Conservation (phyloP, 805 yeast species). For the Debaryomyces hansenii region DNA sequence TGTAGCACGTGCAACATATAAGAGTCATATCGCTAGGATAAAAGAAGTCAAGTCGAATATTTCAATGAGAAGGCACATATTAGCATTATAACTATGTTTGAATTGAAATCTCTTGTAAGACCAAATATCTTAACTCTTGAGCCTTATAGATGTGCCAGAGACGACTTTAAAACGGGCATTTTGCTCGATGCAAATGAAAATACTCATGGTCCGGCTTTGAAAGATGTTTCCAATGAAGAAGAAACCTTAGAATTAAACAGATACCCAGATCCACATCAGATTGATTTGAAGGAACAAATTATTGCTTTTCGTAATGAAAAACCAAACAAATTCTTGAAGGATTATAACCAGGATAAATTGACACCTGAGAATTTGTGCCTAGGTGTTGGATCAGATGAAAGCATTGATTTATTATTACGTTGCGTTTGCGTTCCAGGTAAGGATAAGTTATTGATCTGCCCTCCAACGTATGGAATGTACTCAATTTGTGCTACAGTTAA, state of each 20-base stretch:
- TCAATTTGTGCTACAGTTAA: constrained; percentile 86
- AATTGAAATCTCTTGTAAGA: constrained; percentile 62
- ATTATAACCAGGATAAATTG: constrained; percentile 21
- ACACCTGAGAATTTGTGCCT: constrained; percentile 74
- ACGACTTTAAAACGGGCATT: constrained; percentile 86
- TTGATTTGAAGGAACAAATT: constrained; percentile 68
- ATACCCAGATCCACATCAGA: constrained; percentile 96
- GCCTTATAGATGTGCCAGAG: constrained; percentile 97
- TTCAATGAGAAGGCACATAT: too few relatives aligned
- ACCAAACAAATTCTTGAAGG: constrained; percentile 24
- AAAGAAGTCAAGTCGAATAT: too few relatives aligned
- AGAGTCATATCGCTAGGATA: neutral
- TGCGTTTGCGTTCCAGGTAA: constrained; percentile 79
- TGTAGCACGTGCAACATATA: neutral
- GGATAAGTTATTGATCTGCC: constrained; percentile 82
- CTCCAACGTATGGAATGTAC: constrained; percentile 99
- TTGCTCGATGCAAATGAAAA: constrained; percentile 95
- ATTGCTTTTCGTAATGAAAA: constrained; percentile 68
- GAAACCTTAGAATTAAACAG: constrained; percentile 65
- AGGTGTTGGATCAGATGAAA: constrained; percentile 97
- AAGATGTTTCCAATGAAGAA: constrained; percentile 45
- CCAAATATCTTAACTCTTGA: constrained; percentile 81
- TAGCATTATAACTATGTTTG: constrained; percentile 32
- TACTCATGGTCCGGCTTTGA: constrained; percentile 83
- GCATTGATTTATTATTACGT: constrained; percentile 85